A percentile compares a stretch with the other conserved stretches of the same genome.
phyloP scores from a whole-genome alignment of 352 stramenopile genomes.

The Pythium dissotocum region DNA sequence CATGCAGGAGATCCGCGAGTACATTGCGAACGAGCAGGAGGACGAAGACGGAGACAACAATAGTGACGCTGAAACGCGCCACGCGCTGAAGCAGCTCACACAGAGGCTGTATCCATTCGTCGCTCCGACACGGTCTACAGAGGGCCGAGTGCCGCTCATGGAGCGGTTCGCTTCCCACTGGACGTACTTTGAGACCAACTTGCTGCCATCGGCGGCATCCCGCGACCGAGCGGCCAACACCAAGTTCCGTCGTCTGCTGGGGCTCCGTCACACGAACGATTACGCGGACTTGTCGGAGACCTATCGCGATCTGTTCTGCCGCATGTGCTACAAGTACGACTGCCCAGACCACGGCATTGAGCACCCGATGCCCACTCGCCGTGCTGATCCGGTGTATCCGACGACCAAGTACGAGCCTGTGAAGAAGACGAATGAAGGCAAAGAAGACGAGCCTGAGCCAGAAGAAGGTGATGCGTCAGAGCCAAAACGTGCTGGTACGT shows the following conservation, averaged over 20 bases:
- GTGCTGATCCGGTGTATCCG: slow-evolving; percentile 67
- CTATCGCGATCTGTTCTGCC: slow-evolving; percentile 92
- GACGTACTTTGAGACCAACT: slow-evolving; percentile 76
- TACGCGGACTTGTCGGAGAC: slow-evolving; percentile 82
- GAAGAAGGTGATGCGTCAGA: neutral
- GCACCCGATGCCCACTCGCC: slow-evolving; percentile 57
- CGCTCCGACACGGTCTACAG: neutral
- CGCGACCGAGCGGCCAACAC: slow-evolving; percentile 5
- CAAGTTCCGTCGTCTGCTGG: slow-evolving; percentile 37
- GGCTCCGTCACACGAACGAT: slow-evolving; percentile 48
- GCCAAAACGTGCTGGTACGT: neutral
- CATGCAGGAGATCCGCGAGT: slow-evolving; percentile 37
- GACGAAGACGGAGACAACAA: neutral
- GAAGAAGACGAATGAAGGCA: slow-evolving; percentile 3
- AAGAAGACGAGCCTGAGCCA: neutral
- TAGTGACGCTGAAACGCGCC: slow-evolving; percentile 17
- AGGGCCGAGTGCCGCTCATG: slow-evolving; percentile 24
- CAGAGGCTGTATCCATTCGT: slow-evolving; percentile 27
- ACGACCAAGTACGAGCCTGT: slow-evolving; percentile 41
- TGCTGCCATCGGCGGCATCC: slow-evolving; percentile 18
- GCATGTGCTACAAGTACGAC: slow-evolving; percentile 93
- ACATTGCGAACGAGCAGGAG: slow-evolving; percentile 3
- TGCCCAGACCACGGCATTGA: slow-evolving; percentile 90
- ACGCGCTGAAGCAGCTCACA: slow-evolving; percentile 41
- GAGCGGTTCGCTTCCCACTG: slow-evolving; percentile 49